Conservation (phyloP, 202 grass and related monocot genomes). For the Brachypodium distachyon region DNA sequence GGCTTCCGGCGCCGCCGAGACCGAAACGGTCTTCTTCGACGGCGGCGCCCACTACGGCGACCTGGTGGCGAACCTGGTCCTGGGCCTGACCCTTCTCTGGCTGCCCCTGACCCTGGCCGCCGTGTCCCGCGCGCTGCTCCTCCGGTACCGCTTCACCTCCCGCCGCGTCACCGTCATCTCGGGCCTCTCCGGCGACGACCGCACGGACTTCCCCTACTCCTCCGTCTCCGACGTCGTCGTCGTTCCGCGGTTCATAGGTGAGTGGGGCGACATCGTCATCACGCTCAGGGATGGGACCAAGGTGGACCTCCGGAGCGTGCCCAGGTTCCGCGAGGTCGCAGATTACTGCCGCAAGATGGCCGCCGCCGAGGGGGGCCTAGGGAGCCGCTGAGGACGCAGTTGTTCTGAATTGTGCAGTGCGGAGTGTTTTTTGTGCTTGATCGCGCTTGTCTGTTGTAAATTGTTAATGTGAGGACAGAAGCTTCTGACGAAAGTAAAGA, state of each 20-base stretch:
- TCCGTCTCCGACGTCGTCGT: conserved; percentile 64
- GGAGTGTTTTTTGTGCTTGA: background rate
- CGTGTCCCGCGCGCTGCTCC: conserved; percentile 77
- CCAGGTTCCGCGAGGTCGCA: conserved; percentile 89
- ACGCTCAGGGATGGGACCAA: conserved; percentile 85
- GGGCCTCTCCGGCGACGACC: conserved; percentile 75
- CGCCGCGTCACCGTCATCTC: conserved; percentile 80
- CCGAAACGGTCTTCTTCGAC: conserved; percentile 78
- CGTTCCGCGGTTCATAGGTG: conserved; percentile 82
- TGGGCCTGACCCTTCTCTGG: conserved; percentile 83
- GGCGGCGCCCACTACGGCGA: conserved; percentile 89
- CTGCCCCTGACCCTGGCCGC: conserved; percentile 85
- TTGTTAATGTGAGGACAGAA: background rate
- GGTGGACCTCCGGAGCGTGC: conserved; percentile 94
- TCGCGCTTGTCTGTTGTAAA: background rate
- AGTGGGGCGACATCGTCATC: conserved; percentile 96
- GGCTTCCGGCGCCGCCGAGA: background rate
- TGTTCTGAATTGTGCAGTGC: background rate
- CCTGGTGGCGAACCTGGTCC: conserved; percentile 66
- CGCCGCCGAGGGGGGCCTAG: conserved; percentile 28
- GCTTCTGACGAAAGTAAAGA: background rate
- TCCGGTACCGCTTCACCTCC: conserved; percentile 91
- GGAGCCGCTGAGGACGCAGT: background rate
- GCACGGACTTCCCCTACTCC: conserved; percentile 86
- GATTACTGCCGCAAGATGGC: conserved; percentile 72